These are phyloP conservation scores for Coemansia sp. DNA, from an alignment of 192 early-diverging fungal species.

Conservation along the genomic window DNA sequence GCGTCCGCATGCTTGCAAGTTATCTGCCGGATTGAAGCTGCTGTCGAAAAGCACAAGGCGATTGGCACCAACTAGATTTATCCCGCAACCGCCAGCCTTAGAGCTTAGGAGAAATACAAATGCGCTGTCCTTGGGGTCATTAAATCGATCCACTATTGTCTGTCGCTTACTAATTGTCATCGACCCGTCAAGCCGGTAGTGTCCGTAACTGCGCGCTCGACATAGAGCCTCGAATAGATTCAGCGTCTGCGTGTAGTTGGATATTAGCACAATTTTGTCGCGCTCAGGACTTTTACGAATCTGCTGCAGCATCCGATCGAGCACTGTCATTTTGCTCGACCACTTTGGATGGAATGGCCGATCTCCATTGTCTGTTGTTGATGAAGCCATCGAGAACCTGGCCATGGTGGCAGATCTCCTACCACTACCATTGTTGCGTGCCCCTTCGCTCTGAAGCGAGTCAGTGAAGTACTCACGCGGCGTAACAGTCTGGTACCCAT, in stretches of 20 bases:
- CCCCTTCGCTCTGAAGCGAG: slow-evolving; percentile 6
- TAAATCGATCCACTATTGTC: slow-evolving; percentile 95
- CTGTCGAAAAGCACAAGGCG: slow-evolving; percentile 93
- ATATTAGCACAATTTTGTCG: slow-evolving; percentile 98
- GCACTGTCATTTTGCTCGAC: slow-evolving; percentile 89
- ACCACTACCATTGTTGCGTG: background rate
- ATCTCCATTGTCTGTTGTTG: slow-evolving; percentile 6
- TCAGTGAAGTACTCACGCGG: slow-evolving; percentile 58
- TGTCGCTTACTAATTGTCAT: slow-evolving; percentile 92
- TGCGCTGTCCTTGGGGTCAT: slow-evolving; percentile 79
- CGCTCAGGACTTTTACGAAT: slow-evolving; percentile 64
- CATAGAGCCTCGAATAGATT: slow-evolving; percentile 94
- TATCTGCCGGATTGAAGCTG: slow-evolving; percentile 91
- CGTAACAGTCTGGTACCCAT: slow-evolving; percentile 60
- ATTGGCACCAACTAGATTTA: slow-evolving; percentile 98
- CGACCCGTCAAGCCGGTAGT: slow-evolving; percentile 85
- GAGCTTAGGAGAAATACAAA: slow-evolving; percentile 96
- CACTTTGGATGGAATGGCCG: slow-evolving; percentile 59
- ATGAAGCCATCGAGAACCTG: background rate
- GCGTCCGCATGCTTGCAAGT: slow-evolving; percentile 88
- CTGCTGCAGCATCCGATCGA: slow-evolving; percentile 75
- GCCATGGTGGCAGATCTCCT: slow-evolving; percentile 13
- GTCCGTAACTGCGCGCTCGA: slow-evolving; percentile 65
- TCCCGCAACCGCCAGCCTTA: slow-evolving; percentile 98
- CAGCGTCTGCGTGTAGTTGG: slow-evolving; percentile 98